Evolutionary conservation across 2,329 filamentous ascomycete species (phyloP).

Genomic region (Colletotrichum nymphaeae): DNA sequence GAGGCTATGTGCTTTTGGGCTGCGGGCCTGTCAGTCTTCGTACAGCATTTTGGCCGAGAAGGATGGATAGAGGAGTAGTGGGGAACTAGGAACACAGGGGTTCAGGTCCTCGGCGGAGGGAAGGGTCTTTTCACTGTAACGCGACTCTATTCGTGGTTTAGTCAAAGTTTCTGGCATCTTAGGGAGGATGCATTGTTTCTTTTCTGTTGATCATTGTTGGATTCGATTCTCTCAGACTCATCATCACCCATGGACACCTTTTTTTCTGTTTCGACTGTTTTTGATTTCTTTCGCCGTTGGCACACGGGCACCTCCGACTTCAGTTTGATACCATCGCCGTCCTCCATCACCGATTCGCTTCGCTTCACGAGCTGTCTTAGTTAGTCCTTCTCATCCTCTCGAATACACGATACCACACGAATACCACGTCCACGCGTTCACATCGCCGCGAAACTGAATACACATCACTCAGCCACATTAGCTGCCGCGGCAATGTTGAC

Average conservation of each 20-base stretch:
- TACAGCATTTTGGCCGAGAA: slow-evolving; percentile 46
- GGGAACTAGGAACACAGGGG: slow-evolving; percentile 30
- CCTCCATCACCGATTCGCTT: slow-evolving; percentile 22
- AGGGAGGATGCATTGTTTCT: slow-evolving; percentile 27
- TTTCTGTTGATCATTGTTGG: background rate
- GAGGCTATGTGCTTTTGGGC: slow-evolving; percentile 50
- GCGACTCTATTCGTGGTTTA: slow-evolving; percentile 9
- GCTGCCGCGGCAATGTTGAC: background rate
- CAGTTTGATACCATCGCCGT: slow-evolving; percentile 35
- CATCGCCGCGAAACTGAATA: background rate
- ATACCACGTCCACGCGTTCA: background rate
- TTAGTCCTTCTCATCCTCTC: slow-evolving; percentile 21
- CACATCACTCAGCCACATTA: background rate
- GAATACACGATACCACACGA: slow-evolving; percentile 32
- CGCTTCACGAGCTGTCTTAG: slow-evolving; percentile 18
- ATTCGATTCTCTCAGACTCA: slow-evolving; percentile 7
- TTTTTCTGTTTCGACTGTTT: slow-evolving; percentile 8
- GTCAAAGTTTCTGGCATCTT: slow-evolving; percentile 17
- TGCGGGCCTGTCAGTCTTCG: slow-evolving; percentile 44
- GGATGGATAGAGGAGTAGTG: slow-evolving; percentile 53
- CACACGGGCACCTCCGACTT: slow-evolving; percentile 29
- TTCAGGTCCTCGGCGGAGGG: slow-evolving; percentile 10
- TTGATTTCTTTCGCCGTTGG: slow-evolving; percentile 29
- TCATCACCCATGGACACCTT: background rate
- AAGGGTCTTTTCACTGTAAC: slow-evolving; percentile 21